Evolutionary conservation across 2,329 filamentous ascomycete species (phyloP).

Genomic region (Tolypocladium ovalisporum): DNA sequence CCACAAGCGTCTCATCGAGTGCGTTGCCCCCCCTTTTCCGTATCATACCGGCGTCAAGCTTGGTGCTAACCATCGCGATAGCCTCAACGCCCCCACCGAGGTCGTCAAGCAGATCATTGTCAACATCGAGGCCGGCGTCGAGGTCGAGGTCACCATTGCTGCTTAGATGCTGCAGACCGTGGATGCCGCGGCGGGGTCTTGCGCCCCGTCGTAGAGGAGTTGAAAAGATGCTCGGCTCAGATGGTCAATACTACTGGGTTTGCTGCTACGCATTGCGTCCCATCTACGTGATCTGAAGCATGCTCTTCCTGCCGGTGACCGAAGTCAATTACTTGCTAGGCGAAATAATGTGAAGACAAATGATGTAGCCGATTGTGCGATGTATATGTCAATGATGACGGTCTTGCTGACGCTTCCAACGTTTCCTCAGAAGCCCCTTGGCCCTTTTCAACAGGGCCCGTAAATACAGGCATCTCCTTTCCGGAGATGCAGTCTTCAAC

Average conservation of each 20-base stretch:
- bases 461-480: neutral
- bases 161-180: conserved; percentile 40
- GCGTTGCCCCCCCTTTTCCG: conserved; percentile 24
- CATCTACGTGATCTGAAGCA: neutral
- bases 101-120: conserved; percentile 94
- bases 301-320: neutral
- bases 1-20: conserved; percentile 97
- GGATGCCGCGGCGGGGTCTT: neutral
- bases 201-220: neutral
- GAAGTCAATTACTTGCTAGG: neutral
- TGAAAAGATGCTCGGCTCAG: neutral
- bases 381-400: neutral
- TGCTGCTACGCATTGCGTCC: neutral
- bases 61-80: conserved; percentile 17
- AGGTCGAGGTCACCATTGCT: conserved; percentile 88
- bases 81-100: conserved; percentile 93
- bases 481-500: conserved; percentile 1
- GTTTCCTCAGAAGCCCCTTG: neutral
- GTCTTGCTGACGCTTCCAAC: neutral
- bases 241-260: neutral
- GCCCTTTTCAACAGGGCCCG: neutral
- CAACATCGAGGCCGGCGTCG: conserved; percentile 89
- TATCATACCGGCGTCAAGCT: neutral
- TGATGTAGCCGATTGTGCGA: neutral
- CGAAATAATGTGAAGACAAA: neutral